Evolutionary conservation across 108 stramenopile genomes (phyloP), one percentile per base, ranked within the genome.

Genomic region (Schizochytrium sp.): DNA sequence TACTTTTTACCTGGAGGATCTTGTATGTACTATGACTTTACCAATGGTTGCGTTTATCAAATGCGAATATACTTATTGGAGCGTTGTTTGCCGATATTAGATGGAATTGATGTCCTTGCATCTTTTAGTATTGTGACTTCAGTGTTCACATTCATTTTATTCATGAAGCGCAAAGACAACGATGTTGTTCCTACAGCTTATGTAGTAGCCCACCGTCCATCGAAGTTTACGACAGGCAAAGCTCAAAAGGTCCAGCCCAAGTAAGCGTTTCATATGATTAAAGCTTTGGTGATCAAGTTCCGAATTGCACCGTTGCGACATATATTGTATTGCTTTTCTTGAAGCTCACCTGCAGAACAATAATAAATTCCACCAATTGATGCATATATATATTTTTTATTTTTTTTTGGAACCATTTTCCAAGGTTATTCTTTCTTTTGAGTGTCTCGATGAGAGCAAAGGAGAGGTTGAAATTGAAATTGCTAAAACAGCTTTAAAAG

Each of bases 121-220:
- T 15, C 15, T 4, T 55, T 88, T 17, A 40, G 55, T 7, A 64
- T 61, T 0, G 2, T 88, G n/a, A 69, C 88, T 7, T 12, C 61
- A 45, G 2, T 69, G 47, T 28, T 46, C 61, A 55, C 45, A 28
- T 61, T 46, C 28, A 17, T 64, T 2, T n/a, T 61, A 12, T 88
- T 61, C 28, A 28, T 41, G 47, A 88, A 88, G 88, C 61, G 88
- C 3, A 88, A 88, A 41, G 88, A 88, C 7, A 44, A 88, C 49
- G 88, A 88, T 40, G 88, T 88, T 17, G n/a, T 88, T 3, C 61
- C 88, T 47, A 64, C 44, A 4, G 38, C 88, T 4, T 88, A 87
- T 45, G 45, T 45, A 5, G 42, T 45, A 41, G n/a, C 55, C 10
- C n/a, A 87, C n/a, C 55, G 44, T 3, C 45, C 45, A 5, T 44